These are phyloP conservation scores for Cunninghamia lanceolata DNA, from an alignment of 75 land plant genomes.

Conservation along the genomic window DNA sequence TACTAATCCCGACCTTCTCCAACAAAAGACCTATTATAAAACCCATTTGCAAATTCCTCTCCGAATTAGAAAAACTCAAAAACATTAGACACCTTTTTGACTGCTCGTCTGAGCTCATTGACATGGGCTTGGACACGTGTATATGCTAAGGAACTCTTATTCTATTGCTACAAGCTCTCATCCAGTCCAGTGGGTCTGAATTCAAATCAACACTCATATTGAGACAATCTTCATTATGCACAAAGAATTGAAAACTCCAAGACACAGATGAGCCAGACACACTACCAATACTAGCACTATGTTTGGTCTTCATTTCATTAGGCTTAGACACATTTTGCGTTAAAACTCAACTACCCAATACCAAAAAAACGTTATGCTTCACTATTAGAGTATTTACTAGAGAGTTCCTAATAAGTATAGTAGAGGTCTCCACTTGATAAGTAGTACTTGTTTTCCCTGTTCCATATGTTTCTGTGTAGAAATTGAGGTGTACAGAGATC, in stretches of 20 bases:
- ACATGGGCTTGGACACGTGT: neutral
- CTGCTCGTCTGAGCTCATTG: neutral
- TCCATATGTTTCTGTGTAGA: too few relatives aligned
- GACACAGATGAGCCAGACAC: neutral
- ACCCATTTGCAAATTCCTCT: neutral
- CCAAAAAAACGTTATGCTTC: neutral
- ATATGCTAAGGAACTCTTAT: neutral
- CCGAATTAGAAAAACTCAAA: neutral
- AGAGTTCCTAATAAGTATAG: too few relatives aligned
- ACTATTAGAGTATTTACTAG: too few relatives aligned
- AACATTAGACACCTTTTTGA: neutral
- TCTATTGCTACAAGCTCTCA: constrained; percentile 1
- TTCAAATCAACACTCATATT: constrained; percentile 2
- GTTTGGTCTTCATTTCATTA: neutral
- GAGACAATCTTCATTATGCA: neutral
- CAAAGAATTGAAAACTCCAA: constrained; percentile 3
- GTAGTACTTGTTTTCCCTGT: too few relatives aligned
- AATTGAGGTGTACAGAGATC: too few relatives aligned
- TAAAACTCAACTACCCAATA: neutral
- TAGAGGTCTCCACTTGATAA: too few relatives aligned
- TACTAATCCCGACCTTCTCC: neutral
- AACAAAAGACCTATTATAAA: neutral
- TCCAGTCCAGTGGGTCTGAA: constrained; percentile 9
- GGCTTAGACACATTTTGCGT: neutral
- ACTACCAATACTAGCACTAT: neutral